Evolutionary conservation across 495 filamentous ascomycete species (phyloP).

Genomic region (Podospora bellae-mahoneyi): DNA sequence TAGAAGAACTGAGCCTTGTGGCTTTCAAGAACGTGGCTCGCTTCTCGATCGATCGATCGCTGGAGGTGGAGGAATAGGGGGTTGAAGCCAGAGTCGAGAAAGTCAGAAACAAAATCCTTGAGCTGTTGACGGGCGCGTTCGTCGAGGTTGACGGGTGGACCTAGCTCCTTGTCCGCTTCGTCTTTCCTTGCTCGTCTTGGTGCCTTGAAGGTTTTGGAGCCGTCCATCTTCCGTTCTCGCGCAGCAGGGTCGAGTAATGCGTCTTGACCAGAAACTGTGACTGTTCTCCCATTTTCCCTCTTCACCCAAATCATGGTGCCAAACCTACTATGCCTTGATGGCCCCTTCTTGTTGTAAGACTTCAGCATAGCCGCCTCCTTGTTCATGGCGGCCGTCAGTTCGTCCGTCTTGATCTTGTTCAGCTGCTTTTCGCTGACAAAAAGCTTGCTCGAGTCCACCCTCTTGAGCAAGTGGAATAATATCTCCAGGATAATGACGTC

Average conservation of each 20-base stretch:
- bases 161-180: slow-evolving; percentile 69
- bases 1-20: slow-evolving; percentile 88
- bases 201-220: slow-evolving; percentile 83
- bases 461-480: slow-evolving; percentile 87
- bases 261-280: slow-evolving; percentile 84
- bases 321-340: slow-evolving; percentile 88
- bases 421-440: slow-evolving; percentile 78
- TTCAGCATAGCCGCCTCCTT: slow-evolving; percentile 79
- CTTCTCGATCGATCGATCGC: slow-evolving; percentile 87
- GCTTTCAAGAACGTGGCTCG: slow-evolving; percentile 69
- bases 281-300: slow-evolving; percentile 72
- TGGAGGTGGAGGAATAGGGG: slow-evolving; percentile 83
- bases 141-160: slow-evolving; percentile 64
- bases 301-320: slow-evolving; percentile 98
- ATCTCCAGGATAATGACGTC: slow-evolving; percentile 84
- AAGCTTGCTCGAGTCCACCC: slow-evolving; percentile 77
- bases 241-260: slow-evolving; percentile 69
- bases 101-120: slow-evolving; percentile 82
- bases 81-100: slow-evolving; percentile 94
- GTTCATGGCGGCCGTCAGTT: slow-evolving; percentile 67
- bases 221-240: slow-evolving; percentile 83
- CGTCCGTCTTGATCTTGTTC: slow-evolving; percentile 61
- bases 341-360: slow-evolving; percentile 72
- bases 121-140: slow-evolving; percentile 66
- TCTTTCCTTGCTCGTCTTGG: slow-evolving; percentile 63